phyloP scores from a whole-genome alignment of 2,329 filamentous ascomycete genomes.

The Metarhizium album region DNA sequence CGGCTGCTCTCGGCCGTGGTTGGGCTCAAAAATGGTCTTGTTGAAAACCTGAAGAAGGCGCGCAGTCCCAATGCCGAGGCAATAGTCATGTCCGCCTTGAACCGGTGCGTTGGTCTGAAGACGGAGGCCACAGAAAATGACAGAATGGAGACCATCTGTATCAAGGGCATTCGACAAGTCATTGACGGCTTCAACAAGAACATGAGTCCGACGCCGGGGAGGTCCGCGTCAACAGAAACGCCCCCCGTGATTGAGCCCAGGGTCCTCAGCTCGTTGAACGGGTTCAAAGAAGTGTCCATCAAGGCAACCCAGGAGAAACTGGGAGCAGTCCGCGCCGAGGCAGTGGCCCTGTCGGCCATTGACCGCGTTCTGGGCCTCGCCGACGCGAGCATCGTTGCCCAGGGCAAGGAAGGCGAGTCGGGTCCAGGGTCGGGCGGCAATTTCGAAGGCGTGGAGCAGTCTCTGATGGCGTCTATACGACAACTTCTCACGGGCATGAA shows the following conservation, averaged over 20 bases:
- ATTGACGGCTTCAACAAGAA: constrained; percentile 31
- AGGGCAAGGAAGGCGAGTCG: constrained; percentile 20
- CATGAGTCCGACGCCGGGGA: constrained; percentile 23
- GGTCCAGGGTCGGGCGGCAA: constrained; percentile 14
- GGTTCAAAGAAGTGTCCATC: constrained; percentile 35
- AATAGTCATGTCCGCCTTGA: constrained; percentile 42
- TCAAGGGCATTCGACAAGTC: constrained; percentile 31
- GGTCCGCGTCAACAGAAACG: constrained; percentile 14
- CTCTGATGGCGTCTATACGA: constrained; percentile 29
- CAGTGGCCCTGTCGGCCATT: constrained; percentile 37
- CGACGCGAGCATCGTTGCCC: constrained; percentile 29
- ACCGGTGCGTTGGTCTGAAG: constrained; percentile 38
- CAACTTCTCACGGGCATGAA: constrained; percentile 29
- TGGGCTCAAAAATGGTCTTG: constrained; percentile 35
- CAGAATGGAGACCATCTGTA: constrained; percentile 35
- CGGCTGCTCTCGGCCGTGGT: constrained; percentile 31
- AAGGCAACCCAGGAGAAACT: constrained; percentile 29
- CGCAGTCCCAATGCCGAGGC: constrained; percentile 32
- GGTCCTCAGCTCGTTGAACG: constrained; percentile 29
- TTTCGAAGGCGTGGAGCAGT: constrained; percentile 29
- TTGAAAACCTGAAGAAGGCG: constrained; percentile 33
- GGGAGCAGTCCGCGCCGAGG: constrained; percentile 32
- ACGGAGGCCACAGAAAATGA: constrained; percentile 32
- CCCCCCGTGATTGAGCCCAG: constrained; percentile 26
- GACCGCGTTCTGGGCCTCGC: constrained; percentile 39